A percentile compares a stretch with the other conserved stretches of the same genome.
Conservation (phyloP, 352 stramenopile genomes). For the Phytophthora fragariaefolia region DNA sequence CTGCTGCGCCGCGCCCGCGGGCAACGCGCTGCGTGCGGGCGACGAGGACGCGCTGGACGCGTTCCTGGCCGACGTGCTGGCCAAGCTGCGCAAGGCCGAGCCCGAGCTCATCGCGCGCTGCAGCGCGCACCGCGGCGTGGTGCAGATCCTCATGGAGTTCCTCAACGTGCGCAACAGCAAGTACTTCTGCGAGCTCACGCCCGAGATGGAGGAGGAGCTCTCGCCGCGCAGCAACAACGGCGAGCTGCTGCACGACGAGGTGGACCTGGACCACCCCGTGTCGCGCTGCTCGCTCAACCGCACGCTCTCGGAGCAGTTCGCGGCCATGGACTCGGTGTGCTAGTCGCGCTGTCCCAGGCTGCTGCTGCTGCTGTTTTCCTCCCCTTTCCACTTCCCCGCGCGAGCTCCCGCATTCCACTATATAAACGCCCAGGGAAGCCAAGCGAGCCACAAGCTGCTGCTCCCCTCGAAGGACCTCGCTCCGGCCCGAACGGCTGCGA, state of each 20-base stretch:
- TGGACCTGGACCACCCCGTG: conserved; percentile 70
- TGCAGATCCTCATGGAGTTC: conserved; percentile 88
- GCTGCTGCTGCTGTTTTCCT: too few species aligned
- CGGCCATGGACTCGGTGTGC: conserved; percentile 79
- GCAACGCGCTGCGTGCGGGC: conserved; percentile 47
- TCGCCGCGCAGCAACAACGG: conserved; percentile 24
- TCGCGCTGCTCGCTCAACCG: conserved; percentile 79
- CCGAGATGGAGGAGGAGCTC: conserved; percentile 41
- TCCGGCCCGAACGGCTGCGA: background rate
- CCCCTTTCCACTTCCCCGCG: background rate
- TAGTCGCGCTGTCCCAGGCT: too few species aligned
- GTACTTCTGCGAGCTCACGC: conserved; percentile 71
- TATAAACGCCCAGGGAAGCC: conserved; percentile 38
- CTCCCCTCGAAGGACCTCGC: conserved; percentile 13
- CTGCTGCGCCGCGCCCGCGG: conserved; percentile 54
- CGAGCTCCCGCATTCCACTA: conserved; percentile 20
- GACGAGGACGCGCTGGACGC: conserved; percentile 65
- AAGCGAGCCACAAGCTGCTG: conserved; percentile 11
- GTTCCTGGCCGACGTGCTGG: conserved; percentile 61
- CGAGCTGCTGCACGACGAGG: conserved; percentile 38
- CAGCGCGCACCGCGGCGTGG: conserved; percentile 70
- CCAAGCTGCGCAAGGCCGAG: conserved; percentile 59
- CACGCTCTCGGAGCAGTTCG: conserved; percentile 79
- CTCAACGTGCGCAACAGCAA: conserved; percentile 77
- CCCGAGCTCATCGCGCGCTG: conserved; percentile 58